Evolutionary conservation across 768 basidiomycete genomes (phyloP).

Genomic region (Piloderma croceum): DNA sequence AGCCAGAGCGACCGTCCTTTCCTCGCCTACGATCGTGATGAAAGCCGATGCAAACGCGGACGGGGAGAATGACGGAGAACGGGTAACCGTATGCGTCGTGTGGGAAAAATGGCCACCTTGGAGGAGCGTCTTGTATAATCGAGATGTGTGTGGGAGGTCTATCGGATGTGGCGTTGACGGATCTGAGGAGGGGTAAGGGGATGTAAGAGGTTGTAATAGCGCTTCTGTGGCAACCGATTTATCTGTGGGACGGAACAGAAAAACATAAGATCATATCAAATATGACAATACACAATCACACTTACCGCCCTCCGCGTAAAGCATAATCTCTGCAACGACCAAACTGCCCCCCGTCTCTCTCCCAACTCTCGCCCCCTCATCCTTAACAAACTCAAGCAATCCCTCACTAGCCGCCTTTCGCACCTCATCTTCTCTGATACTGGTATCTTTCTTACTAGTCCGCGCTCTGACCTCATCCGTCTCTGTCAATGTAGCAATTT

Average conservation of each 20-base stretch:
- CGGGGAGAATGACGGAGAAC: conserved; percentile 50
- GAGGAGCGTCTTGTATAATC: conserved; percentile 83
- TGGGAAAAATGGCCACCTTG: conserved; percentile 88
- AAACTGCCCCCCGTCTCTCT: conserved; percentile 78
- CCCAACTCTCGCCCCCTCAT: conserved; percentile 55
- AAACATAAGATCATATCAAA: neutral
- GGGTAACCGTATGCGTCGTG: conserved; percentile 47
- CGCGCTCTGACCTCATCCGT: conserved; percentile 61
- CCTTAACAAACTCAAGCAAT: conserved; percentile 63
- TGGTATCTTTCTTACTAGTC: conserved; percentile 81
- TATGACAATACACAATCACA: conserved; percentile 7
- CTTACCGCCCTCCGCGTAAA: conserved; percentile 80
- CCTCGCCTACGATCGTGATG: conserved; percentile 46
- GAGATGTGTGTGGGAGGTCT: conserved; percentile 75
- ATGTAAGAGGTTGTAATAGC: conserved; percentile 52
- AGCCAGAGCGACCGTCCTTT: conserved; percentile 51
- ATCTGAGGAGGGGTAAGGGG: conserved; percentile 52
- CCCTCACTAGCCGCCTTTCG: conserved; percentile 67
- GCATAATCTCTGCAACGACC: conserved; percentile 75
- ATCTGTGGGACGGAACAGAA: conserved; percentile 38
- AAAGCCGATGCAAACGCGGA: conserved; percentile 55
- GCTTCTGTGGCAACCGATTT: conserved; percentile 58
- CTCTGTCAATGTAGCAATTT: conserved; percentile 64
- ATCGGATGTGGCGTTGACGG: conserved; percentile 55
- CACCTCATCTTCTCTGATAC: conserved; percentile 63